Evolutionary conservation across 441 rosid species (phyloP).

Genomic region (Metrosideros polymorpha): DNA sequence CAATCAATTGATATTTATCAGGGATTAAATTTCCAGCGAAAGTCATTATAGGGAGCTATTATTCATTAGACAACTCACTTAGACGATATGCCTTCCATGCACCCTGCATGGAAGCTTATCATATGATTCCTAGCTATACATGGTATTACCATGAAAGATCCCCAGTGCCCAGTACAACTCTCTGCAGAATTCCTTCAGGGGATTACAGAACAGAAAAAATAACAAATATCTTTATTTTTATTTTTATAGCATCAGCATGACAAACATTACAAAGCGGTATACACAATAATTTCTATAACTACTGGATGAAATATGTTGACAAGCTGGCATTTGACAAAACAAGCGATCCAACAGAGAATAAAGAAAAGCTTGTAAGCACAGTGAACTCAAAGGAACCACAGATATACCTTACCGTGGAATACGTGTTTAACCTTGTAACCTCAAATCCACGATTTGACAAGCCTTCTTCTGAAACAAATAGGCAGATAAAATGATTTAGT

Average conservation of each 20-base stretch:
- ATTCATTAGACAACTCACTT: not conserved
- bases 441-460: conserved; percentile 82
- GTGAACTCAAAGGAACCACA: not conserved
- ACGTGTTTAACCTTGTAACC: conserved; percentile 83
- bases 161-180: not conserved
- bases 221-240: too few relatives aligned
- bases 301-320: not conserved
- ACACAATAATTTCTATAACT: not conserved
- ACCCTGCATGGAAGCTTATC: not conserved
- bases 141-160: not conserved
- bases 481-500: not conserved
- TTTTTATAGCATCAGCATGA: too few relatives aligned
- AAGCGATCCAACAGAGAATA: not conserved
- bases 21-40: not conserved
- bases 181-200: not conserved
- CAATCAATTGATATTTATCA: not conserved
- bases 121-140: not conserved
- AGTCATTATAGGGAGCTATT: not conserved
- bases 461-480: conserved; percentile 68
- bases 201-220: too few relatives aligned
- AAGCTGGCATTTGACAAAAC: not conserved
- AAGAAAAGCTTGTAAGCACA: not conserved
- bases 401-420: conserved; percentile 68
- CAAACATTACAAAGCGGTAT: not conserved
- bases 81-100: not conserved